A percentile compares a stretch with the other conserved stretches of the same genome.
These are phyloP conservation scores for Kwoniella europaea DNA, from an alignment of 768 basidiomycete genomes.

Conservation along the genomic window DNA sequence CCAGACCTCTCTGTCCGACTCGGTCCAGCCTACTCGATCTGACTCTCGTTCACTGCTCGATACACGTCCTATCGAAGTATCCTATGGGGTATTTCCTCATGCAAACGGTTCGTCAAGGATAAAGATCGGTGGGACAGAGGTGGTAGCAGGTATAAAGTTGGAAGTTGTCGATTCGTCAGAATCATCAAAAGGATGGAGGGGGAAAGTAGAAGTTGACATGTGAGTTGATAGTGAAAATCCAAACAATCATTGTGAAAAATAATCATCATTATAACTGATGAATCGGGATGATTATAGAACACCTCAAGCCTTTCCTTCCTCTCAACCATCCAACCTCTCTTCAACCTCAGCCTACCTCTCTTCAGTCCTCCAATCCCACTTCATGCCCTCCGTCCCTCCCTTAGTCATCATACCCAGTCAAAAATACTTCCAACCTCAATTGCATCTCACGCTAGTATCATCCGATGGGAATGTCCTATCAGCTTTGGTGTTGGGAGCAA, in stretches of 20 bases:
- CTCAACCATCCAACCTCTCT: conserved; percentile 26
- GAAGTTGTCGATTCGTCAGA: conserved; percentile 50
- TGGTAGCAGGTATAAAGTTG: conserved; percentile 54
- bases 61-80: conserved; percentile 42
- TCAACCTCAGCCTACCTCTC: conserved; percentile 43
- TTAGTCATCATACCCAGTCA: conserved; percentile 50
- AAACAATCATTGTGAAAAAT: no score
- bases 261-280: no score
- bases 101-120: conserved; percentile 53
- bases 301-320: conserved; percentile 51
- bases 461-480: conserved; percentile 42
- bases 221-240: no score
- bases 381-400: conserved; percentile 52
- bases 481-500: conserved; percentile 48
- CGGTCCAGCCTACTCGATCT: conserved; percentile 45
- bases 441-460: conserved; percentile 54
- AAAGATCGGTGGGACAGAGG: conserved; percentile 48
- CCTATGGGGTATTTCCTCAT: conserved; percentile 54
- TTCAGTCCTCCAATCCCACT: conserved; percentile 48
- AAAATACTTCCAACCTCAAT: conserved; percentile 55
- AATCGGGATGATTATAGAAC: no score
- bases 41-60: conserved; percentile 47
- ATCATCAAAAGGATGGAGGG: conserved; percentile 37
- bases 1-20: conserved; percentile 48
- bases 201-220: conserved; percentile 57